Conservation (phyloP, 108 stramenopile species). For the Thalassiosira profunda region DNA sequence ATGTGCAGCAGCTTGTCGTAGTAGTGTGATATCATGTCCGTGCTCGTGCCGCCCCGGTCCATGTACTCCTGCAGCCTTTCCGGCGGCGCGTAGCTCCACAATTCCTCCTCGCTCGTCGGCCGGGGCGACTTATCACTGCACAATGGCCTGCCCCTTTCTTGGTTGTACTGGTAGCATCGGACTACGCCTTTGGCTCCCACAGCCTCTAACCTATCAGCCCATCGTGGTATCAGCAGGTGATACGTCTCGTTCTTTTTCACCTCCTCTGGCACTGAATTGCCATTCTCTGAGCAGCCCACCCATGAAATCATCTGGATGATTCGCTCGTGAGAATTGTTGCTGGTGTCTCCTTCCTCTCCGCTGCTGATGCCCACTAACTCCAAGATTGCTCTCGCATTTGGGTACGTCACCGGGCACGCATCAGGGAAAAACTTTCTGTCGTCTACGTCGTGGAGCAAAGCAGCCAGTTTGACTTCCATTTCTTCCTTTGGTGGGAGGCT, state of each 20-base stretch:
- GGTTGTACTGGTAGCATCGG: slow-evolving; percentile 75
- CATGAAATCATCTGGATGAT: slow-evolving; percentile 65
- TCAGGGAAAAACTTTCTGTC: slow-evolving; percentile 77
- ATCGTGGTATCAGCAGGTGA: slow-evolving; percentile 66
- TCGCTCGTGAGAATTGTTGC: background rate
- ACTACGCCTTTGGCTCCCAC: slow-evolving; percentile 69
- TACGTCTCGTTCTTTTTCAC: slow-evolving; percentile 29
- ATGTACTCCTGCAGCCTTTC: slow-evolving; percentile 62
- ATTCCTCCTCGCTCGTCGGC: slow-evolving; percentile 49
- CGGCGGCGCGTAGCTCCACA: slow-evolving; percentile 58
- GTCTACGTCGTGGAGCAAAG: slow-evolving; percentile 75
- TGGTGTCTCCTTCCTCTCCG: too few species aligned
- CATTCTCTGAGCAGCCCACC: slow-evolving; percentile 68
- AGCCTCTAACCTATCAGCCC: slow-evolving; percentile 77
- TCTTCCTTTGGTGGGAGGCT: slow-evolving; percentile 11
- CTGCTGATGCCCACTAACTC: slow-evolving; percentile 24
- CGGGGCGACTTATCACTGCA: slow-evolving; percentile 46
- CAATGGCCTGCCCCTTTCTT: slow-evolving; percentile 50
- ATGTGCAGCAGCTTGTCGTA: slow-evolving; percentile 82
- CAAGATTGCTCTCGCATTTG: slow-evolving; percentile 50
- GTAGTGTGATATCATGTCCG: slow-evolving; percentile 85
- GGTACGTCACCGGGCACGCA: slow-evolving; percentile 14
- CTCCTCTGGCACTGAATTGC: slow-evolving; percentile 53
- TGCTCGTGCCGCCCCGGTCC: slow-evolving; percentile 1
- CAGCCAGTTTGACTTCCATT: slow-evolving; percentile 60